Evolutionary conservation across 73 alveolate species (phyloP), one percentile per base, ranked within the genome.

Genomic region (Paramecium pentaurelia): DNA sequence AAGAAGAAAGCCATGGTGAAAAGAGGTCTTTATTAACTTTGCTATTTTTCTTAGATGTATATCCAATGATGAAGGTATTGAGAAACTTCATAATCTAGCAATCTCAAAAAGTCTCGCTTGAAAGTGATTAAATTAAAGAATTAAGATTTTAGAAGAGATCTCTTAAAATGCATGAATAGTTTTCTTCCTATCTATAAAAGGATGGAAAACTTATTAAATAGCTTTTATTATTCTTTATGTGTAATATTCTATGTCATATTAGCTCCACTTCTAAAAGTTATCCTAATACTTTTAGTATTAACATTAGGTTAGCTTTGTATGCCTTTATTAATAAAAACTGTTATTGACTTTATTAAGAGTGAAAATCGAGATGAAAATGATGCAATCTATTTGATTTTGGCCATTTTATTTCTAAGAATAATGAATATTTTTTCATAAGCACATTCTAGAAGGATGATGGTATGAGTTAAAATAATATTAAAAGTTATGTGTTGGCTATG

Each of bases 61-160:
- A 68, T 68, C 85, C 85, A 68, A 68, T 68, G 49, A 68, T 68
- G 85, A 68, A 68, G 28, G 85, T 68, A 68, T 54, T 16, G 25
- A 54, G 2, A 54, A 54, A 16, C 36, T 54, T 4, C 36, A 54
- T 49, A 54, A n/a, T 54, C 22, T 18, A 54, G 70, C 32, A 54
- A 54, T 54, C 70, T 54, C 32, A 54, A 54, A 18, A 54, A 16
- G 70, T 54, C 22, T 54, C 70, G 2, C 70, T 54, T 54, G 70
- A 54, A 54, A 54, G 36, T 2, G 70, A 54, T 54, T 54, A n/a
- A n/a, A 54, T 54, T 3, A 54, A 54, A 18, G 70, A 54, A 22
- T 22, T 54, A 4, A 54, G 70, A 25, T 54, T 16, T 20, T 1
- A 1, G 25, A 54, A 54, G 36, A 18, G 32, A 54, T 54, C 70